Evolutionary conservation across 2,329 filamentous ascomycete genomes (phyloP).

Genomic region (Aspergillus calidoustus): DNA sequence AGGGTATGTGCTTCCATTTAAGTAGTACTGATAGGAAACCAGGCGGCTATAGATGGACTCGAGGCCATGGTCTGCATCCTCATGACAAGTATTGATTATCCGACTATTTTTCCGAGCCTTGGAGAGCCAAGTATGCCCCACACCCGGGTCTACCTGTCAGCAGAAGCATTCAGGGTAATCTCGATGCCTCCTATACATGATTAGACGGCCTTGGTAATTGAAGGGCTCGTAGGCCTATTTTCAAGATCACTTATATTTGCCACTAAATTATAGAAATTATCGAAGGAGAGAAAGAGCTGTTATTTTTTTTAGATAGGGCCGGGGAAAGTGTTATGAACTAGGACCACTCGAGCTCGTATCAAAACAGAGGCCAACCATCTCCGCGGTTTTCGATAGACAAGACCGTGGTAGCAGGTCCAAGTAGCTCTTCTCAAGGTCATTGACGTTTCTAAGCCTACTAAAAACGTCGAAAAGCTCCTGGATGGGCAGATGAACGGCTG

Average conservation of each 20-base stretch:
- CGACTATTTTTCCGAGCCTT: not conserved
- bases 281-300: too few relatives aligned
- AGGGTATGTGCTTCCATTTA: not conserved
- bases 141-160: too few relatives aligned
- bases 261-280: too few relatives aligned
- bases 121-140: too few relatives aligned
- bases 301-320: too few relatives aligned
- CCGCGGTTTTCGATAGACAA: slow-evolving; percentile 4
- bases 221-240: too few relatives aligned
- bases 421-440: slow-evolving; percentile 10
- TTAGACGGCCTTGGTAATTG: too few relatives aligned
- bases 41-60: not conserved
- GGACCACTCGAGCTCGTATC: too few relatives aligned
- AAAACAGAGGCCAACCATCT: not conserved
- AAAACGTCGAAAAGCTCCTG: slow-evolving; percentile 20
- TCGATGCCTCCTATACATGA: too few relatives aligned
- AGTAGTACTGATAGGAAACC: not conserved
- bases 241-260: too few relatives aligned
- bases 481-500: slow-evolving; percentile 14
- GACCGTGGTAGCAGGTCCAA: slow-evolving; percentile 7
- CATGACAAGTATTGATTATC: not conserved
- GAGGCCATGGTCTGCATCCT: not conserved
- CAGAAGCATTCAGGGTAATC: too few relatives aligned
- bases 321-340: too few relatives aligned
- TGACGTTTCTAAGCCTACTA: slow-evolving; percentile 27